phyloP scores from a whole-genome alignment of 2,329 filamentous ascomycete species.

The Colletotrichum nymphaeae region DNA sequence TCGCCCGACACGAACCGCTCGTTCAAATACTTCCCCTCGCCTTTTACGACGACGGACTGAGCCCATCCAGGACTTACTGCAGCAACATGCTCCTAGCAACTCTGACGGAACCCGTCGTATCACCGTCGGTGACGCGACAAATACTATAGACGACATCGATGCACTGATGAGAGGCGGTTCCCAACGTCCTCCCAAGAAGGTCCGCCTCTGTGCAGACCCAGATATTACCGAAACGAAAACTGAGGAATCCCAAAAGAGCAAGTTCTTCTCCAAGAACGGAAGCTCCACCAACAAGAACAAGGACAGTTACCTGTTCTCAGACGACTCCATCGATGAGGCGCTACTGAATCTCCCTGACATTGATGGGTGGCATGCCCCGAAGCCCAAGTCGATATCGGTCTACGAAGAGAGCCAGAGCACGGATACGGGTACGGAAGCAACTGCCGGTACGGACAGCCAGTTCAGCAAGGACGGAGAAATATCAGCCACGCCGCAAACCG shows the following conservation, averaged over 20 bases:
- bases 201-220: slow-evolving; percentile 62
- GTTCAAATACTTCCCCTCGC: slow-evolving; percentile 49
- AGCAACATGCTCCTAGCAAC: slow-evolving; percentile 17
- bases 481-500: slow-evolving; percentile 22
- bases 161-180: slow-evolving; percentile 27
- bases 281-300: slow-evolving; percentile 44
- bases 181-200: slow-evolving; percentile 65
- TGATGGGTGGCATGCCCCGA: slow-evolving; percentile 57
- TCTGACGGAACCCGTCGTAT: slow-evolving; percentile 23
- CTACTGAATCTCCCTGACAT: slow-evolving; percentile 63
- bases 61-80: slow-evolving; percentile 59
- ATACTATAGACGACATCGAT: slow-evolving; percentile 32
- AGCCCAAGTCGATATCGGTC: slow-evolving; percentile 53
- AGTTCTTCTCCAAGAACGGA: slow-evolving; percentile 58
- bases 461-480: slow-evolving; percentile 30
- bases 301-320: slow-evolving; percentile 62
- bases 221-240: slow-evolving; percentile 42
- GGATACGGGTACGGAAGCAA: slow-evolving; percentile 38
- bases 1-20: slow-evolving; percentile 34
- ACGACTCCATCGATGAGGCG: slow-evolving; percentile 68
- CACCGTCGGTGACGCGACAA: slow-evolving; percentile 6
- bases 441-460: slow-evolving; percentile 28
- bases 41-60: slow-evolving; percentile 64
- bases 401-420: slow-evolving; percentile 52
- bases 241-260: slow-evolving; percentile 59